Evolutionary conservation across 768 basidiomycete genomes (phyloP).

Genomic region (Boletus eberwhitei): DNA sequence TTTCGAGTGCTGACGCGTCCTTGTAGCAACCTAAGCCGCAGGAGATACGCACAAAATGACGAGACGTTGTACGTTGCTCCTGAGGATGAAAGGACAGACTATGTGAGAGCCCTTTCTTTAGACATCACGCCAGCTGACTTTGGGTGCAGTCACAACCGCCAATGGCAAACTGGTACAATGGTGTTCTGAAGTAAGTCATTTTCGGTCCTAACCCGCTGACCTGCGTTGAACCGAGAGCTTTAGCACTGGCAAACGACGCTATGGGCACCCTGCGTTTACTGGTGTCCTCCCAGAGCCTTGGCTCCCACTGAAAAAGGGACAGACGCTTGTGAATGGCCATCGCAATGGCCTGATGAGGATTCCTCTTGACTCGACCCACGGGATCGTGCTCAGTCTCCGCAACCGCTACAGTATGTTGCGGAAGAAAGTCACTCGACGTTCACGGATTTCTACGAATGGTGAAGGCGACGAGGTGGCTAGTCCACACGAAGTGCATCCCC

Average conservation of each 20-base stretch:
- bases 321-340: slow-evolving; percentile 61
- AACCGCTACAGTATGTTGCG: slow-evolving; percentile 61
- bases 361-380: slow-evolving; percentile 46
- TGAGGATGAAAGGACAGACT: slow-evolving; percentile 89
- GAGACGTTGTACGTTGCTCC: slow-evolving; percentile 95
- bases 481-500: slow-evolving; percentile 19
- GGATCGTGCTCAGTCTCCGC: slow-evolving; percentile 79
- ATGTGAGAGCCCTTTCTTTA: slow-evolving; percentile 43
- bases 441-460: slow-evolving; percentile 4
- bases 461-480: neutral
- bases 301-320: slow-evolving; percentile 86
- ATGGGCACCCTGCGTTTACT: slow-evolving; percentile 93
- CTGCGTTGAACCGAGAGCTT: slow-evolving; percentile 3
- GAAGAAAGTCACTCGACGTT: slow-evolving; percentile 26
- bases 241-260: slow-evolving; percentile 91
- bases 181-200: slow-evolving; percentile 75
- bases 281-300: slow-evolving; percentile 91
- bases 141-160: slow-evolving; percentile 82
- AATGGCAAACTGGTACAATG: slow-evolving; percentile 92
- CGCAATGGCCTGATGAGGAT: slow-evolving; percentile 34
- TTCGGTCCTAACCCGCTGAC: neutral
- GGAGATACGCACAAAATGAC: slow-evolving; percentile 90
- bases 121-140: slow-evolving; percentile 2
- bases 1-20: neutral
- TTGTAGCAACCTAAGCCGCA: slow-evolving; percentile 72